A percentile compares a stretch with the other conserved stretches of the same genome.
phyloP scores from a whole-genome alignment of 345 rosid species.

The Populus ilicifolia region DNA sequence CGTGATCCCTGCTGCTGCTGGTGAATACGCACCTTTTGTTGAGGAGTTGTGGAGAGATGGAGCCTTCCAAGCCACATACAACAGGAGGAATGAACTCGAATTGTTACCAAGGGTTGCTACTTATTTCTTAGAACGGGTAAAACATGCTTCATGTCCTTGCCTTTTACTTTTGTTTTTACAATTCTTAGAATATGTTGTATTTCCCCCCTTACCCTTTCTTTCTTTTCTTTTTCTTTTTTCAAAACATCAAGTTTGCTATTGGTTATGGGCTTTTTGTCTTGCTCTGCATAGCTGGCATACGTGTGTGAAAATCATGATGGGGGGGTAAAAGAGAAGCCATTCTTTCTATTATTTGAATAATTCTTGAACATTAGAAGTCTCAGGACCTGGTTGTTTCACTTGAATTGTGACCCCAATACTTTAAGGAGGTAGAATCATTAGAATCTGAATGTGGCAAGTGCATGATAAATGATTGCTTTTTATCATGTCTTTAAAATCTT shows the following conservation, averaged over 20 bases:
- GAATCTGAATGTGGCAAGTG: neutral
- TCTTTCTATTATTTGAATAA: neutral
- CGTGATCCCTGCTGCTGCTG: slow-evolving; percentile 54
- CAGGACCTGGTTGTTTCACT: neutral
- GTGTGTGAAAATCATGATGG: neutral
- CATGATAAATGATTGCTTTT: neutral
- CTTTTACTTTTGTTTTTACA: neutral
- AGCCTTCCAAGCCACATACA: slow-evolving; percentile 77
- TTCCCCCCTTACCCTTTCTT: neutral
- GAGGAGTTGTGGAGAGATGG: slow-evolving; percentile 71
- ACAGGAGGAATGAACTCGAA: slow-evolving; percentile 59
- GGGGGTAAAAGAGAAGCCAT: neutral
- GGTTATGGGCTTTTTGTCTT: neutral
- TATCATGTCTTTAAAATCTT: neutral
- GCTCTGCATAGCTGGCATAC: neutral
- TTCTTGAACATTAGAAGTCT: slow-evolving; percentile 3
- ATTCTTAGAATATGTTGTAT: neutral
- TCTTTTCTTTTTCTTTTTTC: neutral
- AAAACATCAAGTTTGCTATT: neutral
- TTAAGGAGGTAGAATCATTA: neutral
- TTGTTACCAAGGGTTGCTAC: slow-evolving; percentile 67
- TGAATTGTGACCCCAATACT: neutral
- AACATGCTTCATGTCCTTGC: slow-evolving; percentile 13
- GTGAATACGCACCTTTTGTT: slow-evolving; percentile 60
- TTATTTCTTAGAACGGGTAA: slow-evolving; percentile 82